phyloP scores from a whole-genome alignment of 495 filamentous ascomycete species.

The Recurvomyces mirabilis region DNA sequence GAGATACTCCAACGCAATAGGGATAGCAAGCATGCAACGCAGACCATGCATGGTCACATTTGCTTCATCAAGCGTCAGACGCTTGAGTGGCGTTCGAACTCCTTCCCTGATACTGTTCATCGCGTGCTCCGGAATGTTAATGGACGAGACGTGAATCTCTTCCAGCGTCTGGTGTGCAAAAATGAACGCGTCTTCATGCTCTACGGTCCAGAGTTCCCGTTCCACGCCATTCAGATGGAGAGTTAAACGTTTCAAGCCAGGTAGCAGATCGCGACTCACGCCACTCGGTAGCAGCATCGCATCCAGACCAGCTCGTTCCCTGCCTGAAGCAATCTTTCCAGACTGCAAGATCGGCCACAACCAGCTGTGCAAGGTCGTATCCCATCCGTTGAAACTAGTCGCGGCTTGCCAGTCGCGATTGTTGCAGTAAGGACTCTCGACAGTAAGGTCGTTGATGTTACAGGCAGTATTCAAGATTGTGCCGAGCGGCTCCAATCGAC shows the following conservation, averaged over 20 bases:
- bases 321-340: too few species aligned
- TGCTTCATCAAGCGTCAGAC: constrained; percentile 3
- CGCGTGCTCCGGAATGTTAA: not conserved
- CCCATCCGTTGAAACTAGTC: not conserved
- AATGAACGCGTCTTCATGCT: not conserved
- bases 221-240: constrained; percentile 5
- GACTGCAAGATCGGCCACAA: too few species aligned
- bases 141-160: constrained; percentile 5
- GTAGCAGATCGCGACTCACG: not conserved
- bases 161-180: constrained; percentile 3
- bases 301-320: too few species aligned
- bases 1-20: not conserved
- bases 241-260: not conserved
- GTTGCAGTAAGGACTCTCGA: constrained; percentile 11
- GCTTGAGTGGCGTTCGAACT: not conserved
- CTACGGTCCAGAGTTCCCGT: constrained; percentile 3
- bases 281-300: too few species aligned
- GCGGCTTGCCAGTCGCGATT: too few species aligned
- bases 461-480: not conserved
- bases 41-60: constrained; percentile 4
- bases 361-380: not conserved
- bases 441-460: not conserved
- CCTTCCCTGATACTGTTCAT: not conserved
- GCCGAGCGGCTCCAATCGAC: not conserved
- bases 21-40: not conserved